These are phyloP conservation scores for Miscanthus lutarioriparius DNA, from an alignment of 176 grass and related monocot genomes.

Conservation along the genomic window DNA sequence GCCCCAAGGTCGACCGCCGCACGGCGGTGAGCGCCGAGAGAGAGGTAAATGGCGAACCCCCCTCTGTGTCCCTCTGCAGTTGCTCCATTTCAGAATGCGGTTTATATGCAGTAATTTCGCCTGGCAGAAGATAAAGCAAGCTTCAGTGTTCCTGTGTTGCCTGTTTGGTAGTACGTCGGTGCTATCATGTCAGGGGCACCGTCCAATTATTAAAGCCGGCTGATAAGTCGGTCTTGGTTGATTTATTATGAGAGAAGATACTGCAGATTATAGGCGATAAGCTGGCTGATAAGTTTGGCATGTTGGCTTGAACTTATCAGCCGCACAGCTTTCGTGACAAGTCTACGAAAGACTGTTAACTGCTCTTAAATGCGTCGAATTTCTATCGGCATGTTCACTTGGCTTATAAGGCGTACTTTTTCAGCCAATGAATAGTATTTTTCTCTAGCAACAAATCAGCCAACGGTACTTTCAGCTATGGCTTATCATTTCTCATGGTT, in stretches of 20 bases:
- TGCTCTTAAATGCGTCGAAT: conserved; percentile 31
- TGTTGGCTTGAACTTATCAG: too few relatives aligned
- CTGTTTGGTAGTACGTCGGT: conserved; percentile 12
- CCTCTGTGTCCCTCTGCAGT: neutral
- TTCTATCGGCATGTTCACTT: too few relatives aligned
- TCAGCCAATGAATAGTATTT: too few relatives aligned
- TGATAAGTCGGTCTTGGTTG: too few relatives aligned
- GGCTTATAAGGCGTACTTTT: too few relatives aligned
- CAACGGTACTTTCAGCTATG: too few relatives aligned
- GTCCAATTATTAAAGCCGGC: too few relatives aligned
- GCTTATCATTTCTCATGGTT: neutral
- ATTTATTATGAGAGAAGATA: too few relatives aligned
- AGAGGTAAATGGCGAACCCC: conserved; percentile 46
- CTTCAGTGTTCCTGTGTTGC: neutral
- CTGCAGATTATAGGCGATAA: too few relatives aligned
- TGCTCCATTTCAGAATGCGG: conserved; percentile 22
- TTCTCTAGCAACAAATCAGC: too few relatives aligned
- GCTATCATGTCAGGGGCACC: conserved; percentile 8
- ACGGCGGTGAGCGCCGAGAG: conserved; percentile 45
- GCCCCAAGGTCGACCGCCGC: conserved; percentile 62
- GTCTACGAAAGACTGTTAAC: neutral
- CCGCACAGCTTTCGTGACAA: neutral
- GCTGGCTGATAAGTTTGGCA: too few relatives aligned
- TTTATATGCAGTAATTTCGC: neutral
- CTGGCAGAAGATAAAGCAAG: neutral